phyloP scores from a whole-genome alignment of 2,329 filamentous ascomycete genomes.

The Eutypa lata region DNA sequence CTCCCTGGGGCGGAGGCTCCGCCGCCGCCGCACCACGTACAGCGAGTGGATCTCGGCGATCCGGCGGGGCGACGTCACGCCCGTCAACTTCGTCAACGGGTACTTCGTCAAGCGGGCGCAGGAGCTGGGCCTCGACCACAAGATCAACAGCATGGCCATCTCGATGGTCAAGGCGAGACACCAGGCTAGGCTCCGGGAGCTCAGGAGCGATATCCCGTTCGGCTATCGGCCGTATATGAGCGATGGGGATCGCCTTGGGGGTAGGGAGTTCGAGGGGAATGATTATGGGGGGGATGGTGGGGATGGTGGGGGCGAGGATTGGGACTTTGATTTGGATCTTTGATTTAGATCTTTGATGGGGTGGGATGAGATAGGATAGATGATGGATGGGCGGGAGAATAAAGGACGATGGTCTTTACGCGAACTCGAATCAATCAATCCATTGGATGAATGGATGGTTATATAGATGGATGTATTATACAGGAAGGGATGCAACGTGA shows the following conservation, averaged over 20 bases:
- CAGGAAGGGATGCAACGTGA: too few relatives aligned
- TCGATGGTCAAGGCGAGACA: slow-evolving; percentile 71
- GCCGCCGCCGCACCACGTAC: slow-evolving; percentile 52
- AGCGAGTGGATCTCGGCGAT: slow-evolving; percentile 69
- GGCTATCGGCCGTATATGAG: slow-evolving; percentile 21
- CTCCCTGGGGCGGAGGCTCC: too few relatives aligned
- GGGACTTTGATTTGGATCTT: too few relatives aligned
- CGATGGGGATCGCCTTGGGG: slow-evolving; percentile 22
- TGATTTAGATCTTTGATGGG: too few relatives aligned
- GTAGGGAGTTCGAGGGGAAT: slow-evolving; percentile 8
- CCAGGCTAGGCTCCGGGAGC: slow-evolving; percentile 28
- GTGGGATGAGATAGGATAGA: too few relatives aligned
- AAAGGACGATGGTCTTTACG: too few relatives aligned
- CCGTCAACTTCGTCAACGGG: slow-evolving; percentile 83
- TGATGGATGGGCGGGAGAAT: too few relatives aligned
- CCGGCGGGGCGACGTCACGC: slow-evolving; percentile 59
- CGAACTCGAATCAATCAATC: too few relatives aligned
- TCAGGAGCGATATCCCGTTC: slow-evolving; percentile 20
- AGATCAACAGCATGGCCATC: slow-evolving; percentile 70
- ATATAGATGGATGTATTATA: too few relatives aligned
- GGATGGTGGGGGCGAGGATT: too few relatives aligned
- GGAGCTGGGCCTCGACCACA: slow-evolving; percentile 68
- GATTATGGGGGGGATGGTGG: too few relatives aligned
- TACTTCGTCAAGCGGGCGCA: slow-evolving; percentile 76
- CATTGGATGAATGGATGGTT: too few relatives aligned